Percentiles rank a stretch among this genome's conserved stretches.
Conservation (phyloP, 768 basidiomycete species). For the Flagelloscypha sp. region DNA sequence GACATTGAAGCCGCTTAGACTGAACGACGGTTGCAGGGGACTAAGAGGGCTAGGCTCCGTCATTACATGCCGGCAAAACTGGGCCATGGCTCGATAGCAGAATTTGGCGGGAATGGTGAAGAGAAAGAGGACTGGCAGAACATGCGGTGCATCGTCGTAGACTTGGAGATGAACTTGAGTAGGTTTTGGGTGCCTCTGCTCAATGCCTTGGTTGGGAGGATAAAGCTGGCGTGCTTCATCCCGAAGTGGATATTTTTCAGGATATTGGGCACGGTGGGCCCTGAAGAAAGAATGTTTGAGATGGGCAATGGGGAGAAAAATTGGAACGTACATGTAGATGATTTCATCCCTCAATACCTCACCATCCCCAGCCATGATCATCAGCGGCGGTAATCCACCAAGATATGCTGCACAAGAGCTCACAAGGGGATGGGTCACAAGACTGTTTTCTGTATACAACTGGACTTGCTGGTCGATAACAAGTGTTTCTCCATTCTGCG, state of each 20-base stretch:
- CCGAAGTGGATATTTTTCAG: conserved; percentile 51
- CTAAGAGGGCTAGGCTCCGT: conserved; percentile 31
- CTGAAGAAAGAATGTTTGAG: conserved; percentile 25
- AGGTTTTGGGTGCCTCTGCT: conserved; percentile 39
- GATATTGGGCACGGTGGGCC: conserved; percentile 88
- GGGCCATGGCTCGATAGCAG: conserved; percentile 71
- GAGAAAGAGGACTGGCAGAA: conserved; percentile 64
- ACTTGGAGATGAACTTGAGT: conserved; percentile 89
- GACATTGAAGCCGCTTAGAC: no score
- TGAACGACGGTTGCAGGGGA: no score
- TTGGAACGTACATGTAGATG: conserved; percentile 60
- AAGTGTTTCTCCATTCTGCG: conserved; percentile 43
- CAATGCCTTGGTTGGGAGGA: conserved; percentile 48
- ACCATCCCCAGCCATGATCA: conserved; percentile 80
- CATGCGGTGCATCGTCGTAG: conserved; percentile 78
- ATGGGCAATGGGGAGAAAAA: neutral
- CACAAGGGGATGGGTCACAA: conserved; percentile 73
- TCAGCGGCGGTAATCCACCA: conserved; percentile 83
- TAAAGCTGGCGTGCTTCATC: conserved; percentile 43
- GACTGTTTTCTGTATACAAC: conserved; percentile 73
- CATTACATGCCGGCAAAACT: conserved; percentile 60
- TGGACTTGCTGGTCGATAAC: conserved; percentile 69
- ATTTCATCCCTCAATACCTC: conserved; percentile 92
- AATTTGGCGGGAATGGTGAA: conserved; percentile 75
- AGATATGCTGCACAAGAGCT: conserved; percentile 77